These are phyloP conservation scores for Amaranthus hypochondriacus DNA, from an alignment of 148 eudicot genomes.

Conservation along the genomic window DNA sequence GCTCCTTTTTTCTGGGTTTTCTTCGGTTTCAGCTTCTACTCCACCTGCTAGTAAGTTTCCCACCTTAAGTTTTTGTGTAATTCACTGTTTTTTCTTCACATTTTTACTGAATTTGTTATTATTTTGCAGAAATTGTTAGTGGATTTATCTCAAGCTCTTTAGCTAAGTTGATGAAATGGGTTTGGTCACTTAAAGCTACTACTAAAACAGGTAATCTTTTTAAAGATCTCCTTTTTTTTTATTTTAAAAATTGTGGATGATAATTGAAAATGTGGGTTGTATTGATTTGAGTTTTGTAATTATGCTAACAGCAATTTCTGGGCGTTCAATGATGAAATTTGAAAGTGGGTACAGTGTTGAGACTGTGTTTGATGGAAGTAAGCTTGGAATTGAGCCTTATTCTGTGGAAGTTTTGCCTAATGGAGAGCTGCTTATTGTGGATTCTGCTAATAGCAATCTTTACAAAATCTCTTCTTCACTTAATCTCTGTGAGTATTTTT, in stretches of 20 bases:
- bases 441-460: slow-evolving; percentile 87
- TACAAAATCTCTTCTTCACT: slow-evolving; percentile 87
- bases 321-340: slow-evolving; percentile 88
- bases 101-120: slow-evolving; percentile 8
- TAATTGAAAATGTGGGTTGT: slow-evolving; percentile 12
- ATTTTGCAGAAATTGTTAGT: slow-evolving; percentile 67
- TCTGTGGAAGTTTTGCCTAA: slow-evolving; percentile 67
- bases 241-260: neutral
- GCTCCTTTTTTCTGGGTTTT: slow-evolving; percentile 45
- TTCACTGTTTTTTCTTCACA: neutral
- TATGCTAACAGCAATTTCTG: slow-evolving; percentile 52
- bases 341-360: slow-evolving; percentile 95
- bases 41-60: slow-evolving; percentile 69
- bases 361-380: slow-evolving; percentile 99
- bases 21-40: slow-evolving; percentile 51
- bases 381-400: slow-evolving; percentile 92
- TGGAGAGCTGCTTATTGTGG: slow-evolving; percentile 93
- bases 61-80: neutral
- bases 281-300: neutral
- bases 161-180: slow-evolving; percentile 72
- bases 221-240: neutral
- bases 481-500: slow-evolving; percentile 69
- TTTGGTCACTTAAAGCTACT: slow-evolving; percentile 74
- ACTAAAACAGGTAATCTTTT: slow-evolving; percentile 65
- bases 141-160: slow-evolving; percentile 67